phyloP scores from a whole-genome alignment of 2,329 filamentous ascomycete genomes.

The Huntiella omanensis region DNA sequence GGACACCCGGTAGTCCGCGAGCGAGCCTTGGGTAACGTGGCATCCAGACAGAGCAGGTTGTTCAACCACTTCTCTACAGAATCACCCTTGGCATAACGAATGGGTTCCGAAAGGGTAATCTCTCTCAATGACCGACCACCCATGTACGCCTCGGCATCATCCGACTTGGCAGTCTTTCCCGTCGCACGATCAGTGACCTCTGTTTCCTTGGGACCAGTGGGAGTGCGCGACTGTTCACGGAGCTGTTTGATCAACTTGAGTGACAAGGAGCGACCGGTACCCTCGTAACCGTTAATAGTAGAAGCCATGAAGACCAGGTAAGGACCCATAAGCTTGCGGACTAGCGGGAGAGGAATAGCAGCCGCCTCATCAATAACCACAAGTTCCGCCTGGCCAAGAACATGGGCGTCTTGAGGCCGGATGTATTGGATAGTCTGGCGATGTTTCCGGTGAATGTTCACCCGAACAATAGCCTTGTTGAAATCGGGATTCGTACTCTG shows the following conservation, averaged over 20 bases:
- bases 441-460: constrained; percentile 88
- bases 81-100: constrained; percentile 82
- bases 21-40: constrained; percentile 64
- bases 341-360: constrained; percentile 81
- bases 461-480: constrained; percentile 94
- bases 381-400: constrained; percentile 83
- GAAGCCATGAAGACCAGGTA: constrained; percentile 99
- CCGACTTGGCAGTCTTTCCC: constrained; percentile 50
- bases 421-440: constrained; percentile 98
- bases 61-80: constrained; percentile 94
- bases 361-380: constrained; percentile 95
- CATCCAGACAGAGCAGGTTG: constrained; percentile 79
- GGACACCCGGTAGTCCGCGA: constrained; percentile 59
- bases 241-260: constrained; percentile 95
- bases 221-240: constrained; percentile 65
- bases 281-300: constrained; percentile 97
- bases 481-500: constrained; percentile 97
- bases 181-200: constrained; percentile 61
- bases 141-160: constrained; percentile 32
- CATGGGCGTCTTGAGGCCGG: constrained; percentile 85
- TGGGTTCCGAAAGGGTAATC: constrained; percentile 83
- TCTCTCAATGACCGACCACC: constrained; percentile 71
- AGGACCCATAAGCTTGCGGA: constrained; percentile 85
- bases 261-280: constrained; percentile 83
- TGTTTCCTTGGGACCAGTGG: constrained; percentile 35